phyloP scores from a whole-genome alignment of 2,329 filamentous ascomycete genomes.

The Hypoxylon sp. region DNA sequence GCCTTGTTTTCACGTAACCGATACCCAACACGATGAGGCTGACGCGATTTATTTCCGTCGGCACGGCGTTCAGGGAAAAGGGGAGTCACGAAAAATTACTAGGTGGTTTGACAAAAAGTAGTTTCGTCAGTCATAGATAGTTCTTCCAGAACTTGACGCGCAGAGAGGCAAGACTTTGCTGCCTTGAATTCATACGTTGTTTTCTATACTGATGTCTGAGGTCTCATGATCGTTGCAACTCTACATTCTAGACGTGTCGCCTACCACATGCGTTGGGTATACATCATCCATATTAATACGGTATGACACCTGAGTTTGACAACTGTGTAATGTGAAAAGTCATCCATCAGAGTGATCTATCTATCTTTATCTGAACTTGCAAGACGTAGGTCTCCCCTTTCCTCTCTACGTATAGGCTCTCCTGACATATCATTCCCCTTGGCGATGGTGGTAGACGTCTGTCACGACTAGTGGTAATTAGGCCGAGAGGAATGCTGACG shows the following conservation, averaged over 20 bases:
- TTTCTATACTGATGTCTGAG: not conserved
- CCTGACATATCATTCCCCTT: not conserved
- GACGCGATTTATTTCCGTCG: slow-evolving; percentile 1
- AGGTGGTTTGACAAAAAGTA: slow-evolving; percentile 4
- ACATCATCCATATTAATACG: not conserved
- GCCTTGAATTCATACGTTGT: slow-evolving; percentile 11
- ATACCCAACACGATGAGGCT: slow-evolving; percentile 36
- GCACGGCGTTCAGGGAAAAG: slow-evolving; percentile 12
- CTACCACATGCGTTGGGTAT: not conserved
- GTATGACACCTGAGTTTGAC: too few species aligned
- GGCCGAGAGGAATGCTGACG: slow-evolving; percentile 26
- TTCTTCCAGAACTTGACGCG: not conserved
- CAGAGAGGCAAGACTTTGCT: slow-evolving; percentile 10
- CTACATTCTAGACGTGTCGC: not conserved
- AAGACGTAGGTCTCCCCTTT: not conserved
- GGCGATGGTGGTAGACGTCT: not conserved
- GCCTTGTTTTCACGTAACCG: slow-evolving; percentile 36
- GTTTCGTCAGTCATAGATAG: slow-evolving; percentile 27
- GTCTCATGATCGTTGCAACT: not conserved
- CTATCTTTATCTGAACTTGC: not conserved
- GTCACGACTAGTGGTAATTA: not conserved
- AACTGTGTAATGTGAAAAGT: too few species aligned
- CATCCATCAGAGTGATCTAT: not conserved
- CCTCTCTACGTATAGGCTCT: not conserved
- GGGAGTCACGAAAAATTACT: slow-evolving; percentile 6